phyloP scores from a whole-genome alignment of 169 alveolate genomes.

The Eimeria sp. region DNA sequence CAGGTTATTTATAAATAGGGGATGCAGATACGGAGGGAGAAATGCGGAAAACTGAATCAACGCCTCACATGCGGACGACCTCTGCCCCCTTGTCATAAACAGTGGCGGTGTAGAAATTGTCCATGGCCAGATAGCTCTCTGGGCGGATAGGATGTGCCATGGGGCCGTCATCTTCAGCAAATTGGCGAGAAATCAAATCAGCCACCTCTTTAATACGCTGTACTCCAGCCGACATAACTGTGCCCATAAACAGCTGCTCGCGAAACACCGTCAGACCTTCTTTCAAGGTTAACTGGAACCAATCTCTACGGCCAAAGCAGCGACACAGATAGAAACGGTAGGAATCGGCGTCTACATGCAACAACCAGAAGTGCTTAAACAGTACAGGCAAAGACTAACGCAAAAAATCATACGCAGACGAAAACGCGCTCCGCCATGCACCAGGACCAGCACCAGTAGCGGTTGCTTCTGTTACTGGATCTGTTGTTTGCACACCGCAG shows the following conservation, averaged over 20 bases:
- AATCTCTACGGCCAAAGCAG: constrained; percentile 47
- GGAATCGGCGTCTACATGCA: background rate
- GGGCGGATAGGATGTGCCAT: constrained; percentile 97
- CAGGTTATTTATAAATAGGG: background rate
- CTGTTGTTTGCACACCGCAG: background rate
- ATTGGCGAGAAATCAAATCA: constrained; percentile 90
- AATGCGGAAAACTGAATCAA: background rate
- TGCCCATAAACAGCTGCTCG: constrained; percentile 93
- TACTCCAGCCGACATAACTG: constrained; percentile 89
- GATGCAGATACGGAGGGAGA: background rate
- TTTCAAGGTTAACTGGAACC: constrained; percentile 87
- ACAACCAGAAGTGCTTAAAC: background rate
- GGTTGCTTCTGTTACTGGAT: background rate
- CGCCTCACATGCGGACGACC: constrained; percentile 94
- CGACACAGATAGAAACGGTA: background rate
- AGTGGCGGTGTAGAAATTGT: constrained; percentile 96
- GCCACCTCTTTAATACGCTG: constrained; percentile 93
- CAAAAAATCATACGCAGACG: background rate
- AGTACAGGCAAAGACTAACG: background rate
- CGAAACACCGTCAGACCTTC: constrained; percentile 97
- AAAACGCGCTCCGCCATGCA: background rate
- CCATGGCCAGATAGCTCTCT: constrained; percentile 94
- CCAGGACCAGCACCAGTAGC: background rate
- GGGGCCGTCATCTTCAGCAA: constrained; percentile 96
- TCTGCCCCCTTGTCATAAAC: constrained; percentile 97